These are phyloP conservation scores for Termitomyces sp. DNA, from an alignment of 768 basidiomycete genomes.

Conservation along the genomic window DNA sequence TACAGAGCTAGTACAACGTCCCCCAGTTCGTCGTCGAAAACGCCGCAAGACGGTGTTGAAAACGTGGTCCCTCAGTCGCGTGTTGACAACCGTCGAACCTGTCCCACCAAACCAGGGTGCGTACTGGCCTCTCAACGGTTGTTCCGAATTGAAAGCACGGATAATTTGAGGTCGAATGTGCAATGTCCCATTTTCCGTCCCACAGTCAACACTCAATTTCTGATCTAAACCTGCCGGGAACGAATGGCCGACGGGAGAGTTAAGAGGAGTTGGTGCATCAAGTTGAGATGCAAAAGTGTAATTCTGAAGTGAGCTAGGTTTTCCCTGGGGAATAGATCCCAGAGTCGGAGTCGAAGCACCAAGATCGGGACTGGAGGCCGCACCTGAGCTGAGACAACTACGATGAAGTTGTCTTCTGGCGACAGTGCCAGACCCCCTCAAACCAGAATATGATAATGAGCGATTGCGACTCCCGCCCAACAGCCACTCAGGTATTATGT, in stretches of 20 bases:
- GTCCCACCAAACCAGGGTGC: constrained; percentile 77
- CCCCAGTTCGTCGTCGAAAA: constrained; percentile 50
- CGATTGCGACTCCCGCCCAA: constrained; percentile 49
- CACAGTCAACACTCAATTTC: constrained; percentile 8
- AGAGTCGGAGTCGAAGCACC: constrained; percentile 25
- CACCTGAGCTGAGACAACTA: constrained; percentile 42
- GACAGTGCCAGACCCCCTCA: constrained; percentile 27
- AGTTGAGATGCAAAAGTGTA: constrained; percentile 29
- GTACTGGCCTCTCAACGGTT: constrained; percentile 26
- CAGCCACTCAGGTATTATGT: constrained; percentile 95
- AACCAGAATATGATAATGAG: constrained; percentile 45
- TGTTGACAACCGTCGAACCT: constrained; percentile 92
- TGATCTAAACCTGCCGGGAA: constrained; percentile 26
- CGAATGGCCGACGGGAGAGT: constrained; percentile 29
- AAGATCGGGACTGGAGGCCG: constrained; percentile 71
- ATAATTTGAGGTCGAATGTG: constrained; percentile 31
- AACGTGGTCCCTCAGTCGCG: constrained; percentile 91
- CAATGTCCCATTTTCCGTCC: constrained; percentile 25
- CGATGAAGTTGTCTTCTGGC: constrained; percentile 33
- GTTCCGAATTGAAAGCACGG: constrained; percentile 36
- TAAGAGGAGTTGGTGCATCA: constrained; percentile 47
- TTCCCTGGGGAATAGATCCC: constrained; percentile 16
- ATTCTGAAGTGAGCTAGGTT: constrained; percentile 36
- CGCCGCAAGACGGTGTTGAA: constrained; percentile 84
- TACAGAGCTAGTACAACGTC: constrained; percentile 28